Conservation (phyloP, 208 protist species). For the Acanthamoeba sp. region DNA sequence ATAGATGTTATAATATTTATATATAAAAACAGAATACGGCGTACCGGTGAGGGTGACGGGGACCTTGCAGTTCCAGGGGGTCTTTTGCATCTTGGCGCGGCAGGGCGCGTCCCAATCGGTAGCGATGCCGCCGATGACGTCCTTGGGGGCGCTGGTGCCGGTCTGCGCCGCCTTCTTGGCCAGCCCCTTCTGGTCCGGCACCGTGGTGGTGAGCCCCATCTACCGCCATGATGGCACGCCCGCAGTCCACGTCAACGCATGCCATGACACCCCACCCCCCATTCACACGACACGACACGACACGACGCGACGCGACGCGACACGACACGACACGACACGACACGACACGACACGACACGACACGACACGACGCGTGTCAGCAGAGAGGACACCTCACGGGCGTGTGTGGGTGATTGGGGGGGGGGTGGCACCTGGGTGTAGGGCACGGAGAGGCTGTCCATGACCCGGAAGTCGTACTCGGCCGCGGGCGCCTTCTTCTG, state of each 20-base stretch:
- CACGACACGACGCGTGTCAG: no score
- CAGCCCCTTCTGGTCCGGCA: neutral
- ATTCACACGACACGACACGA: no score
- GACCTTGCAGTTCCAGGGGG: neutral
- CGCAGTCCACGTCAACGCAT: neutral
- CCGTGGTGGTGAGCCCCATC: neutral
- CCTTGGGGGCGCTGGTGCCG: neutral
- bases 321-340: no score
- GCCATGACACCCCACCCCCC: no score
- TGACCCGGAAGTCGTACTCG: neutral
- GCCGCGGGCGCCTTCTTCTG: neutral
- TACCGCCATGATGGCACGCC: neutral
- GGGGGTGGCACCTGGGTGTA: neutral
- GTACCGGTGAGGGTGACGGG: neutral
- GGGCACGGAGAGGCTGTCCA: neutral
- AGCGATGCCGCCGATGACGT: neutral
- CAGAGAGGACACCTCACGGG: no score
- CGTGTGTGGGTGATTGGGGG: neutral
- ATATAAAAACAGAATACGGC: neutral
- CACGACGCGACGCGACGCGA: no score
- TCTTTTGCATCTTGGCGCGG: conserved; percentile 4
- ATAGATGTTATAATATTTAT: no score
- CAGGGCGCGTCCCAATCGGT: conserved; percentile 8
- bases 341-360: no score
- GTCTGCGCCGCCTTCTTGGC: neutral